Evolutionary conservation across 352 stramenopile species (phyloP).

Genomic region (Phytophthora boehmeriae): DNA sequence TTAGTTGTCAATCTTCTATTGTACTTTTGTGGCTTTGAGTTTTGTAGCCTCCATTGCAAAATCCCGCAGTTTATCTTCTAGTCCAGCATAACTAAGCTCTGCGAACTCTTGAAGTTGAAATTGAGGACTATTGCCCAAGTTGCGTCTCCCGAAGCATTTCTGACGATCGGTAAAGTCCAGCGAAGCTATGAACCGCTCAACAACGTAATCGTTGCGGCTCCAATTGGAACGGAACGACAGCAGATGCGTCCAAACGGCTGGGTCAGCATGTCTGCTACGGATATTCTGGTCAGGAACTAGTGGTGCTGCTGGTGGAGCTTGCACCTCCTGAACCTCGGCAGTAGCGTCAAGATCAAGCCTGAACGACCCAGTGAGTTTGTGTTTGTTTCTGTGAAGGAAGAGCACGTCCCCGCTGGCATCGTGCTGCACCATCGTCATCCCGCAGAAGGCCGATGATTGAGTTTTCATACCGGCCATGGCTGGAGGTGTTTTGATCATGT

Average conservation of each 20-base stretch:
- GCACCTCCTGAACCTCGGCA: neutral
- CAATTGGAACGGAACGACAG: conserved; percentile 53
- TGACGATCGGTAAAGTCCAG: conserved; percentile 42
- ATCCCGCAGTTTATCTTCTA: conserved; percentile 15
- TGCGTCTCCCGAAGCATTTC: conserved; percentile 56
- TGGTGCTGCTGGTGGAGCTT: neutral
- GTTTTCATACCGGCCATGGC: conserved; percentile 41
- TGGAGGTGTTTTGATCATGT: conserved; percentile 58
- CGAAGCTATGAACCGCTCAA: conserved; percentile 52
- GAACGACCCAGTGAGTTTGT: conserved; percentile 37
- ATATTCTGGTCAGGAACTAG: no score
- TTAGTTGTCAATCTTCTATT: neutral
- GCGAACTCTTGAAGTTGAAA: conserved; percentile 17
- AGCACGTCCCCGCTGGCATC: conserved; percentile 37
- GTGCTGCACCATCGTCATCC: conserved; percentile 59
- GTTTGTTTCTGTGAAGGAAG: conserved; percentile 59
- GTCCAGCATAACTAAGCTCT: conserved; percentile 4
- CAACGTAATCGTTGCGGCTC: conserved; percentile 40
- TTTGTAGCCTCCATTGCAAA: conserved; percentile 19
- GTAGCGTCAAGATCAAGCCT: neutral
- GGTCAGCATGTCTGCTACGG: conserved; percentile 27
- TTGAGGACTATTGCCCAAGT: conserved; percentile 16
- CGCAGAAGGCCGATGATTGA: conserved; percentile 44
- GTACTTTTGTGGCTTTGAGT: neutral
- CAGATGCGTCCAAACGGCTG: conserved; percentile 64